Base-by-base conservation (phyloP, 768 basidiomycete species). In the Boletus fagicola region DNA sequence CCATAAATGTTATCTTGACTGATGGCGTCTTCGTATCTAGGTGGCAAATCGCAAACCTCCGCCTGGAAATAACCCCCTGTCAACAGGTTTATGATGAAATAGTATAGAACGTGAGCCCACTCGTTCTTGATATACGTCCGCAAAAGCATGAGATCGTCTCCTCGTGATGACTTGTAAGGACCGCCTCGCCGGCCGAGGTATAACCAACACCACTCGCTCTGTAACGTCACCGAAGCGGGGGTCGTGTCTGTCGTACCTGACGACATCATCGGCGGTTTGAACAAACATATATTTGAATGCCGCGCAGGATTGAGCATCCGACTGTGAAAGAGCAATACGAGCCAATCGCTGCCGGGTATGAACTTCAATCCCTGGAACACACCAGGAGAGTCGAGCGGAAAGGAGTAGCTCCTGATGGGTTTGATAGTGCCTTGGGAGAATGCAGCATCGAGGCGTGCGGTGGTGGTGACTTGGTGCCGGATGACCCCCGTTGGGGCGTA, bases 91-190 rank as follows among this genome's bases (percentile, higher is more conserved):
- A 33, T 3, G 5, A 45, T 1, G 13, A 12, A 18, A 53, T 18
- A 11, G 4, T 35, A 30, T 5, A 12, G 5, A 42, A 57, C 10
- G 15, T 7, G 35, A 57, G 16, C 69, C 16, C 28, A 71, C 69
- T 65, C 42, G 42, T 65, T 68, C 53, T 71, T 66, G 40, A 59
- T 49, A 36, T 61, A 66, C 7, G 69, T 72, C 48, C 65, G 66
- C 52, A 71, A 40, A 42, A 71, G 59, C 38, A 71, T 46, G 28
- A 71, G 62, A 42, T 72, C 24, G 38, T 71, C 71, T 9, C 69
- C 69, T 12, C 65, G 68, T 4, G 69, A 71, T 2, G 69, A 71
- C 30, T 67, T 72, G 48, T 72, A 72, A 2, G 69, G 69, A 24
- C 65, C 65, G 18, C 62, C 71, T 46, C 62, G 53, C 16, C 53